These are phyloP conservation scores for Chrysosporium queenslandicum DNA, from an alignment of 2,329 filamentous ascomycete genomes.

Conservation along the genomic window DNA sequence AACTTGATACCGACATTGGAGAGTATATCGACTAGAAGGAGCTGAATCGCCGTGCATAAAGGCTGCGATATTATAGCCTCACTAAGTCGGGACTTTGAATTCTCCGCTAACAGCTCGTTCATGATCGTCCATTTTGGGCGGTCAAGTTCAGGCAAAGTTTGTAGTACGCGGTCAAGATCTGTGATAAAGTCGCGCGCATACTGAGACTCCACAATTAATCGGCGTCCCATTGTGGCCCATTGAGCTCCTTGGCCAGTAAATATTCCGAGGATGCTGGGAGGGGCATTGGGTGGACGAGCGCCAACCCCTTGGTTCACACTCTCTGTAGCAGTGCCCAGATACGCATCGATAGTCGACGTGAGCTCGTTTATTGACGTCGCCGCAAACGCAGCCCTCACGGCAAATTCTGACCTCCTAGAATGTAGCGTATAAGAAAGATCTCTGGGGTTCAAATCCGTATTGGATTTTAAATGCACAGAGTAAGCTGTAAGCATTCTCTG, in stretches of 20 bases:
- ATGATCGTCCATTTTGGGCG: constrained; percentile 12
- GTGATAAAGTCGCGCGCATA: constrained; percentile 6
- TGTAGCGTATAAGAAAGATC: constrained; percentile 4
- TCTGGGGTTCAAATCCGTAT: neutral
- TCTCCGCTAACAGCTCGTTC: constrained; percentile 16
- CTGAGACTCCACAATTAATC: neutral
- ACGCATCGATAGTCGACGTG: neutral
- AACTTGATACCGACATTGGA: constrained; percentile 25
- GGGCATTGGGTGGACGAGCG: constrained; percentile 8
- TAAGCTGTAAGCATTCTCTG: neutral
- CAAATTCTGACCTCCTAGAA: constrained; percentile 9
- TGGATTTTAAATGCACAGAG: neutral
- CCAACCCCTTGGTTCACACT: neutral
- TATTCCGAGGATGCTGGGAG: constrained; percentile 16
- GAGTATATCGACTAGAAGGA: constrained; percentile 15
- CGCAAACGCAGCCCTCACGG: neutral
- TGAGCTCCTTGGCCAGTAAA: constrained; percentile 27
- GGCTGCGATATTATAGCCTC: constrained; percentile 16
- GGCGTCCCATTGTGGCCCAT: constrained; percentile 20
- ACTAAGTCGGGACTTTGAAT: neutral
- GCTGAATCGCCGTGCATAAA: constrained; percentile 18
- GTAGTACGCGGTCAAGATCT: constrained; percentile 15
- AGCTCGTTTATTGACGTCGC: constrained; percentile 9
- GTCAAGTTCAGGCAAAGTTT: constrained; percentile 6
- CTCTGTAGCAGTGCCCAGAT: neutral